Percentiles rank a stretch among this genome's conserved stretches.
Conservation (phyloP, 2,329 filamentous ascomycete species). For the Ceratocystis cubensis region DNA sequence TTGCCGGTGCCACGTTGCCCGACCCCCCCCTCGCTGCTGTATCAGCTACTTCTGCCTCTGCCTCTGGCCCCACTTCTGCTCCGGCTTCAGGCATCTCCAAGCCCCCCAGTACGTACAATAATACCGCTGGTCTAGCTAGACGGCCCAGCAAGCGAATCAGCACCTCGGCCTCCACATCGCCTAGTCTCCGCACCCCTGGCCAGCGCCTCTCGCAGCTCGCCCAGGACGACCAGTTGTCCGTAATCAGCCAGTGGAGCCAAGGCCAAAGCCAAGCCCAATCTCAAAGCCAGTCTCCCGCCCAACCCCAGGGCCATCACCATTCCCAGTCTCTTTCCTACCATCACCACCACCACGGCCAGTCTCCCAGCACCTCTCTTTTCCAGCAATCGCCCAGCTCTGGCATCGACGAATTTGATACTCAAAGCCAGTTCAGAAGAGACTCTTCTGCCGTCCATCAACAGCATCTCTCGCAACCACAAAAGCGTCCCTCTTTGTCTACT, state of each 20-base stretch:
- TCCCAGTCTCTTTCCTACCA: constrained; percentile 28
- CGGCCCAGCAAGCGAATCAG: constrained; percentile 47
- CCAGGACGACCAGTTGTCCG: constrained; percentile 22
- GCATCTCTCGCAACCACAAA: constrained; percentile 28
- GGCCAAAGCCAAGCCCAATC: not conserved
- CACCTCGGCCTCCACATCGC: constrained; percentile 31
- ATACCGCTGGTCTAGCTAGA: constrained; percentile 37
- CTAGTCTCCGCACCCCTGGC: constrained; percentile 21
- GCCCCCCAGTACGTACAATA: constrained; percentile 32
- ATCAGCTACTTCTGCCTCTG: not conserved
- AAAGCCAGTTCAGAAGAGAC: constrained; percentile 21
- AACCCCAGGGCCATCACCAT: constrained; percentile 30
- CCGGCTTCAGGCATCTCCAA: not conserved
- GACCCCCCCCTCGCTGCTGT: not conserved
- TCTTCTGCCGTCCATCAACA: constrained; percentile 24
- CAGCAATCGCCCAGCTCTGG: constrained; percentile 28
- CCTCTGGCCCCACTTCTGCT: not conserved
- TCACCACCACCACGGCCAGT: constrained; percentile 22
- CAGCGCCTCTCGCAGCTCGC: constrained; percentile 17
- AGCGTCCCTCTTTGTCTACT: constrained; percentile 24
- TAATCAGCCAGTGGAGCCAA: constrained; percentile 16
- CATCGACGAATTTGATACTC: constrained; percentile 32
- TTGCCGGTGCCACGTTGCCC: constrained; percentile 3
- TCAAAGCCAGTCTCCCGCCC: not conserved
- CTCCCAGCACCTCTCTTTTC: not conserved